Evolutionary conservation across 305 asterid species (phyloP).

Genomic region (Solanum chacoense): DNA sequence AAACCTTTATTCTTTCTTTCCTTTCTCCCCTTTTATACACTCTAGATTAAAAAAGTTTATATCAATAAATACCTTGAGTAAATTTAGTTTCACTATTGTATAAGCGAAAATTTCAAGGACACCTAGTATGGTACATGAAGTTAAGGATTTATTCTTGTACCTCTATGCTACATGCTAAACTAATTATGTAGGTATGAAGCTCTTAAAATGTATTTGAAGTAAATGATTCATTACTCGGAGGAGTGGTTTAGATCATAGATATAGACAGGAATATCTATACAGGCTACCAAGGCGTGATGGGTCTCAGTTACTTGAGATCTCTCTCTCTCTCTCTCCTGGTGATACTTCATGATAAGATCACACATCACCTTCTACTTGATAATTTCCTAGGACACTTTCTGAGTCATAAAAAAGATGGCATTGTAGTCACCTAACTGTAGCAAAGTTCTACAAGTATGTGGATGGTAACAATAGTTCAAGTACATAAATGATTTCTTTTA

Average conservation of each 20-base stretch:
- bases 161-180: not conserved
- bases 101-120: not conserved
- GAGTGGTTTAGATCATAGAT: not conserved
- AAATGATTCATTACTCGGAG: not conserved
- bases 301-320: not conserved
- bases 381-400: not conserved
- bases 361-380: not conserved
- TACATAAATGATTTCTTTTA: not conserved
- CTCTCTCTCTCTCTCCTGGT: not conserved
- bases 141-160: not conserved
- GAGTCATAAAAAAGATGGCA: not conserved
- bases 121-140: not conserved
- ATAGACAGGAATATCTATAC: not conserved
- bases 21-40: not conserved
- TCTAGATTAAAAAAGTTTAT: not conserved
- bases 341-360: not conserved
- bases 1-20: not conserved
- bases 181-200: not conserved
- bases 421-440: not conserved
- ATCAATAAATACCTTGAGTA: not conserved
- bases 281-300: not conserved
- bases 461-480: not conserved
- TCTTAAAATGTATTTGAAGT: not conserved
- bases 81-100: not conserved
- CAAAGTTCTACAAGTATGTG: not conserved